A percentile compares a stretch with the other conserved stretches of the same genome.
Evolutionary conservation across 495 filamentous ascomycete genomes (phyloP).

Genomic region (Penicillium coffeae): DNA sequence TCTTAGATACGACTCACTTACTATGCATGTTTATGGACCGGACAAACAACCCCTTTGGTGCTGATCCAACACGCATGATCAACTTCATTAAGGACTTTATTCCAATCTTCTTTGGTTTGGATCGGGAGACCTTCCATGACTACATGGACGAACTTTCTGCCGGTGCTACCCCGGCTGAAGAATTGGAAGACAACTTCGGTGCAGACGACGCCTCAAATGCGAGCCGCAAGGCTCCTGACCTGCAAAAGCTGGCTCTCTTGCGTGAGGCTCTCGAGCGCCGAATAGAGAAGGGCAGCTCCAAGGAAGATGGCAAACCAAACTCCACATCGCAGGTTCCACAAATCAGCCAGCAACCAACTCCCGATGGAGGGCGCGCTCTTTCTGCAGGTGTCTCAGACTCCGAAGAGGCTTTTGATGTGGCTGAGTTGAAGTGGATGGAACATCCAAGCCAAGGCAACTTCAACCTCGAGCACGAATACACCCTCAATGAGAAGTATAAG

Average conservation of each 20-base stretch:
- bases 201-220: conserved; percentile 46
- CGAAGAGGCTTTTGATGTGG: conserved; percentile 44
- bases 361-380: conserved; percentile 56
- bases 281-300: conserved; percentile 53
- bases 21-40: conserved; percentile 72
- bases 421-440: conserved; percentile 55
- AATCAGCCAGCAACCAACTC: conserved; percentile 45
- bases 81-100: conserved; percentile 87
- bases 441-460: conserved; percentile 52
- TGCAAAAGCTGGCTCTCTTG: conserved; percentile 75
- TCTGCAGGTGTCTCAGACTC: conserved; percentile 45
- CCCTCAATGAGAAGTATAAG: conserved; percentile 74
- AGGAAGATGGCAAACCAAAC: conserved; percentile 73
- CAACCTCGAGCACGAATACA: conserved; percentile 57
- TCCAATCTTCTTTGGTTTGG: conserved; percentile 81
- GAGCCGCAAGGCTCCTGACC: conserved; percentile 59
- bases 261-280: conserved; percentile 79
- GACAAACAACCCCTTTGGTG: conserved; percentile 58
- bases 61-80: conserved; percentile 71
- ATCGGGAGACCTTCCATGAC: conserved; percentile 70
- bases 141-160: conserved; percentile 66
- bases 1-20: conserved; percentile 76
- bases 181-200: conserved; percentile 55
- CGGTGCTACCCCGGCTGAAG: conserved; percentile 60
- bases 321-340: conserved; percentile 25